Percentiles rank a stretch among this genome's conserved stretches.
phyloP scores from a whole-genome alignment of 139 green algal species.

The Chara braunii region DNA sequence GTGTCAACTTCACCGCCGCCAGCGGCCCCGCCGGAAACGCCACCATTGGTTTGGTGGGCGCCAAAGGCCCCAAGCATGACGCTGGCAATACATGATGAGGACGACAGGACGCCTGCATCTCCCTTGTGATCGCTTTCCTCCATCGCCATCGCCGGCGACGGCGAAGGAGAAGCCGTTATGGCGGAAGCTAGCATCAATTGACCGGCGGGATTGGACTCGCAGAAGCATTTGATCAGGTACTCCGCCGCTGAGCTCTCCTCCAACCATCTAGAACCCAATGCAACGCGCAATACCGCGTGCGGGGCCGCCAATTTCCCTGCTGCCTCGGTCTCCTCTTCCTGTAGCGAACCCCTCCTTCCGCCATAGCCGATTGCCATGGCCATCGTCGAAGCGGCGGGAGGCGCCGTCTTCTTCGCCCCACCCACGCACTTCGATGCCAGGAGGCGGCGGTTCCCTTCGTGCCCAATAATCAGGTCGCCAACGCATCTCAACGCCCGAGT shows the following conservation, averaged over 20 bases:
- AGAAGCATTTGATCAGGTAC: constrained; percentile 21
- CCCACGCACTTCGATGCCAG: constrained; percentile 36
- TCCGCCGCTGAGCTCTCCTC: constrained; percentile 35
- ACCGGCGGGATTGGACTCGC: constrained; percentile 39
- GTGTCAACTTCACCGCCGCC: too few species aligned
- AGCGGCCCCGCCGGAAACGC: too few species aligned
- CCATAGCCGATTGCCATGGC: neutral
- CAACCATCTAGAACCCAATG: constrained; percentile 4
- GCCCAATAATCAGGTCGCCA: constrained; percentile 25
- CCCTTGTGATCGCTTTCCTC: too few species aligned
- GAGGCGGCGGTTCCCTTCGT: constrained; percentile 40
- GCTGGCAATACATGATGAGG: too few species aligned
- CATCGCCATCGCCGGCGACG: neutral
- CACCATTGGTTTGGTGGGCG: too few species aligned
- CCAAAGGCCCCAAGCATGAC: too few species aligned
- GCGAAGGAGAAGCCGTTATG: constrained; percentile 31
- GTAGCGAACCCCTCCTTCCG: neutral
- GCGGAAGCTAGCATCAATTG: constrained; percentile 43
- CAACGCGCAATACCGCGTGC: constrained; percentile 24
- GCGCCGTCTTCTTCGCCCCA: neutral
- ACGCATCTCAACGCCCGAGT: constrained; percentile 33
- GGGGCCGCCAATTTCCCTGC: constrained; percentile 42
- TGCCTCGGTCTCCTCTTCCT: constrained; percentile 1
- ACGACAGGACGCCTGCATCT: too few species aligned
- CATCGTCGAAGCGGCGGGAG: neutral